Conservation (phyloP, 1,139 yeast genomes). For the Pichia sp. region DNA sequence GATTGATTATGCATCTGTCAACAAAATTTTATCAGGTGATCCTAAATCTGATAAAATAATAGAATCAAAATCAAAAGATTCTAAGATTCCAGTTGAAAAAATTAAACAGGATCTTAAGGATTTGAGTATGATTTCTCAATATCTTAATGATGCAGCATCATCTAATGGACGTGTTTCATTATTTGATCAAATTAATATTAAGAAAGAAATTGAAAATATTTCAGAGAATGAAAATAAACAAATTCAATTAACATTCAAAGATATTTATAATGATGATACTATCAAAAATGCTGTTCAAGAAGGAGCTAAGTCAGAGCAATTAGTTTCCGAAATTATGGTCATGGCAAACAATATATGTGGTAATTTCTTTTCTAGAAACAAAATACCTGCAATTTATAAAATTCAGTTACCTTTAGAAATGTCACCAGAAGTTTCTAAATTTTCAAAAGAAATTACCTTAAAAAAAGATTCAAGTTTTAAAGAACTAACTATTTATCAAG, state of each 20-base stretch:
- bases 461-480: conserved; percentile 24
- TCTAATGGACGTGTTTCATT: conserved; percentile 20
- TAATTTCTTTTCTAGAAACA: conserved; percentile 37
- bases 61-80: conserved; percentile 3
- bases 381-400: conserved; percentile 55
- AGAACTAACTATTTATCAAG: conserved; percentile 25
- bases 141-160: conserved; percentile 31
- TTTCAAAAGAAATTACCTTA: conserved; percentile 26
- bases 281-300: conserved; percentile 4
- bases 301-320: conserved; percentile 36
- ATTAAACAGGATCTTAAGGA: conserved; percentile 32
- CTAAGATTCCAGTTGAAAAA: conserved; percentile 7
- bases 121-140: conserved; percentile 32
- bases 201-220: conserved; percentile 23
- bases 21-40: conserved; percentile 31
- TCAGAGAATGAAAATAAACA: conserved; percentile 20
- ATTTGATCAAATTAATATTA: conserved; percentile 20
- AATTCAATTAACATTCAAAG: conserved; percentile 21
- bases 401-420: conserved; percentile 38
- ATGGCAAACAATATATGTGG: conserved; percentile 65
- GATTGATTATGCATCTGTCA: conserved; percentile 47
- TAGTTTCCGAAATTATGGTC: conserved; percentile 83
- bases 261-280: conserved; percentile 15
- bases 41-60: conserved; percentile 10
- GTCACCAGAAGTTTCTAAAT: conserved; percentile 17